Evolutionary conservation across 179 eudicot species (phyloP), one percentile per base, ranked within the genome.

Genomic region (Heliamphora pulchella): DNA sequence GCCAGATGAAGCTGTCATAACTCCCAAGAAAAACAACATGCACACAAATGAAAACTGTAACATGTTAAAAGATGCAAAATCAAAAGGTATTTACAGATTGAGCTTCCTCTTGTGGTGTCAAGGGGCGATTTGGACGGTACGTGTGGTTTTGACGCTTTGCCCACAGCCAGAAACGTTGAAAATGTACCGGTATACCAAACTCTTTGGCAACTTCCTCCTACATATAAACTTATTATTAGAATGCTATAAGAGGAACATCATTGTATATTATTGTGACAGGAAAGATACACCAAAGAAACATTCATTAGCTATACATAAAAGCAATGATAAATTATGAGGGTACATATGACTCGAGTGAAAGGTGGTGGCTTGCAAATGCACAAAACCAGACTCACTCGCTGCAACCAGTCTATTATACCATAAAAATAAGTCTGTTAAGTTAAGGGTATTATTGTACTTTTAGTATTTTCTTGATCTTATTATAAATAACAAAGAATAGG

Each of bases 141-240:
- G 98, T 93, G 77, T 94, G 96, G 82, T 93, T 94, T 82, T 94
- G 98, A 66, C 97, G 88, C 87, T 94, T 93, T 80, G 98, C 97
- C 98, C 98, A 94, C 53, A 91, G 78, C 97, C 97, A 94, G 83
- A 87, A 94, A 14, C 96, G 91, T 73, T 89, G 98, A 81, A 88
- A 90, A 66, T 91, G 92, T 74, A 91, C 97, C 22, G 98, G 98
- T 68, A 94, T 81, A 51, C 98, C 98, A 82, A 91, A 89, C 80
- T 94, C 97, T 83, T 94, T 92, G 50, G 96, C 98, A 78, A 94
- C 91, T 77, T 92, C 98, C 81, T 91, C 97, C 98, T 94, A 87
- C 7, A 80, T 20, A 79, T 51, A 61, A 41, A 66, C 46, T 77
- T 46, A 44, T 17, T 59, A 63, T 73, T 50, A 43, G 4, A 31